phyloP scores from a whole-genome alignment of 2,329 filamentous ascomycete species.

The Cercospora citrullina region DNA sequence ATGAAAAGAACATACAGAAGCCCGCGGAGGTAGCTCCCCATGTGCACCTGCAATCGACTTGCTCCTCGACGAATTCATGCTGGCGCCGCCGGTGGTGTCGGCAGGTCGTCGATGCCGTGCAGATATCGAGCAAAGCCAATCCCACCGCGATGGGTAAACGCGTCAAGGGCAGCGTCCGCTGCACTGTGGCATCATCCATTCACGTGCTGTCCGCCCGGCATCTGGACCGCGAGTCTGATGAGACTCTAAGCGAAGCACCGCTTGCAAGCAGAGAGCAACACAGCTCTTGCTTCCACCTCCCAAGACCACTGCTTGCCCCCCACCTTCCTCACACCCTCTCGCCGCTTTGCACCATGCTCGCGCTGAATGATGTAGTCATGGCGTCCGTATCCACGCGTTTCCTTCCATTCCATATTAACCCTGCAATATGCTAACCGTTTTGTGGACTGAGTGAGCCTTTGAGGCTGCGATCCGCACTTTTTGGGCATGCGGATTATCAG shows the following conservation, averaged over 20 bases:
- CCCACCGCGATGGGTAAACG: not conserved
- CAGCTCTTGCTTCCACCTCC: not conserved
- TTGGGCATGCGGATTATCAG: not conserved
- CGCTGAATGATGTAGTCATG: not conserved
- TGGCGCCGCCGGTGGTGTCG: not conserved
- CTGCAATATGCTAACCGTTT: not conserved
- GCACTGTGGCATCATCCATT: not conserved
- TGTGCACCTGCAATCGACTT: not conserved
- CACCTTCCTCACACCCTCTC: not conserved
- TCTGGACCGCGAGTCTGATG: not conserved
- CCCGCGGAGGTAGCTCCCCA: not conserved
- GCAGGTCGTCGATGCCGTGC: not conserved
- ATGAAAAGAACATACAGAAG: not conserved
- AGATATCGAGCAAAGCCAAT: not conserved
- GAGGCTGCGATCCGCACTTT: conserved; percentile 6
- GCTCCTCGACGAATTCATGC: not conserved
- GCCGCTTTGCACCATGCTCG: not conserved
- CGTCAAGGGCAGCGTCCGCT: not conserved
- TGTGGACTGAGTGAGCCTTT: not conserved
- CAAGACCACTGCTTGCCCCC: not conserved
- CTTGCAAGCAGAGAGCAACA: not conserved
- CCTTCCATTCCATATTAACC: not conserved
- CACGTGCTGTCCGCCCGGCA: not conserved
- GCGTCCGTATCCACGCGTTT: not conserved
- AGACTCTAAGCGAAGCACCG: not conserved